Conservation (phyloP, 352 stramenopile species). For the Globisporangium emineosum region DNA sequence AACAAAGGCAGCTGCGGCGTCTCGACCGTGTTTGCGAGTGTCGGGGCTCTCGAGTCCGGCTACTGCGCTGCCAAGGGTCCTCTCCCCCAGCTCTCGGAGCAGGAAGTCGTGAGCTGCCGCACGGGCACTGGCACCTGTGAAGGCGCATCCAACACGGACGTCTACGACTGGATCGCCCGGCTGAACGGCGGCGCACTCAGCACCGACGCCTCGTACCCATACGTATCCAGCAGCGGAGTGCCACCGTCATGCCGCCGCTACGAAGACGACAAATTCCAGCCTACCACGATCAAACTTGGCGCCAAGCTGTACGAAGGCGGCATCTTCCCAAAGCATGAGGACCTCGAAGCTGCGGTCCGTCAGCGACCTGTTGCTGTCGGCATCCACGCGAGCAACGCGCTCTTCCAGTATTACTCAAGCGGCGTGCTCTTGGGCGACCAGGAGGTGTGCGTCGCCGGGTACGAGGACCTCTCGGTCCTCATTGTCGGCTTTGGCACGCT, state of each 20-base stretch:
- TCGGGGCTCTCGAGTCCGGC: conserved; percentile 18
- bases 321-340: conserved; percentile 20
- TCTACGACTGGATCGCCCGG: conserved; percentile 48
- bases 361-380: conserved; percentile 50
- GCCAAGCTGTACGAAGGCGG: conserved; percentile 35
- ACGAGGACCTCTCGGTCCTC: conserved; percentile 48
- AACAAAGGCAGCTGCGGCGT: conserved; percentile 20
- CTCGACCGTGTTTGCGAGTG: conserved; percentile 18
- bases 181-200: conserved; percentile 40
- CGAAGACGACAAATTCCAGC: no score
- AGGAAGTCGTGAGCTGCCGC: conserved; percentile 70
- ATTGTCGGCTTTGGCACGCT: conserved; percentile 50
- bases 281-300: no score
- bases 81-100: conserved; percentile 31
- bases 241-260: no score
- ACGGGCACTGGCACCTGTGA: conserved; percentile 5
- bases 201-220: conserved; percentile 44
- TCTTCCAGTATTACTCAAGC: conserved; percentile 61
- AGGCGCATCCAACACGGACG: conserved; percentile 22
- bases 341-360: conserved; percentile 39
- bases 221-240: conserved; percentile 32
- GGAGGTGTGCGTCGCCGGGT: no score
- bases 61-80: conserved; percentile 19
- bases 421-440: conserved; percentile 56
- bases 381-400: no score